Evolutionary conservation across 257 asterid species (phyloP).

Genomic region (Nicotiana benthamiana): DNA sequence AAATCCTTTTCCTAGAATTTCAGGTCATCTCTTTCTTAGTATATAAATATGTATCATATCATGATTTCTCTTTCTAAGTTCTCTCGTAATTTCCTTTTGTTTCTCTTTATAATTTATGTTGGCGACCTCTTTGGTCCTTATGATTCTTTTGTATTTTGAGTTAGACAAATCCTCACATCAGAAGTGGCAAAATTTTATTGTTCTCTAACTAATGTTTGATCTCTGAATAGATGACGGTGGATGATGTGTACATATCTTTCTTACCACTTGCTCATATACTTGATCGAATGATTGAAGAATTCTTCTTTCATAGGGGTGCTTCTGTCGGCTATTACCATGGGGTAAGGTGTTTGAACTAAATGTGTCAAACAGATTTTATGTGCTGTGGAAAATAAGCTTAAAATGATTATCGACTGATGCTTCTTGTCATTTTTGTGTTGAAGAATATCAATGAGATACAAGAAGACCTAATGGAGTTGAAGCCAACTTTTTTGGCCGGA

Average conservation of each 20-base stretch:
- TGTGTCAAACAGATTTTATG: not conserved
- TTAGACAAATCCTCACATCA: not conserved
- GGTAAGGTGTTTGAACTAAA: constrained; percentile 31
- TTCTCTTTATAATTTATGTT: not conserved
- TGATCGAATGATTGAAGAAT: constrained; percentile 96
- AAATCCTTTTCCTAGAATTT: not conserved
- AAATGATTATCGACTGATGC: not conserved
- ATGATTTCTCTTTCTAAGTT: not conserved
- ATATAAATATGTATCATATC: not conserved
- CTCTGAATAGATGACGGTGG: constrained; percentile 65
- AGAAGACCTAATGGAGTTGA: constrained; percentile 74
- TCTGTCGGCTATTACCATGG: constrained; percentile 96
- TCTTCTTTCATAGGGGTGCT: constrained; percentile 94
- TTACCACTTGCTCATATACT: constrained; percentile 98
- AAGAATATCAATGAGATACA: constrained; percentile 76
- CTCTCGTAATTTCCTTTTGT: not conserved
- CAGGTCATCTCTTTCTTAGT: not conserved
- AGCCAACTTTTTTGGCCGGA: constrained; percentile 93
- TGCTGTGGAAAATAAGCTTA: not conserved
- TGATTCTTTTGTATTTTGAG: not conserved
- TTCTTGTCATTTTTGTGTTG: constrained; percentile 9
- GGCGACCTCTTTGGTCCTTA: not conserved
- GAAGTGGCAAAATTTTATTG: not conserved
- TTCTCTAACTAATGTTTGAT: not conserved
- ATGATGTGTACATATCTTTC: constrained; percentile 94